Evolutionary conservation across 78 protist species (phyloP), one percentile per base, ranked within the genome.

Genomic region (Dictyostelium citrinum): DNA sequence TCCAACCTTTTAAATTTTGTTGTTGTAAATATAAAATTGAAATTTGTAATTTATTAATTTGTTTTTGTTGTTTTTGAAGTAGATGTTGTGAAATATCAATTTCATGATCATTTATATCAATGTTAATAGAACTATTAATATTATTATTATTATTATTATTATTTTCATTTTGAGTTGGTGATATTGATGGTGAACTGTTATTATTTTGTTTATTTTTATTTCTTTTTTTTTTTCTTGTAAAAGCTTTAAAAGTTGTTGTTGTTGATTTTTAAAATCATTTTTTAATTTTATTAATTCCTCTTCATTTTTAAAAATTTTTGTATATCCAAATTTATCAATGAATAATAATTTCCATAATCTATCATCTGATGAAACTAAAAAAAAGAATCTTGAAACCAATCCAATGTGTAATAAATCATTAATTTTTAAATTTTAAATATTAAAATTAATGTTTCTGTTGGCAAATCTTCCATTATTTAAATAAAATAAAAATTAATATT

Each of bases 1-100:
- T 83, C 90, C 90, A 83, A 16, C 90, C 90, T 39, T 81, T 81
- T 31, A 61, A 16, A 35, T n/a, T 74, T 17, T 39, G 20, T 37
- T 74, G 45, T 12, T 37, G 20, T 35, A 6, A 9, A 29, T 16
- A 27, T 74, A 39, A 74, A 22, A 22, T 33, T 74, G 80, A 74
- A 35, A 37, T 39, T 74, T 22, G 51, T 31, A 22, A 27, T 27
- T 74, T 29, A n/a, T 74, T 60, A 8, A 60, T 60, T 60, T 60
- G 70, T 60, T 22, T 60, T 22, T 22, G 24, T 60, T 22, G 67
- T 58, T 58, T 58, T 58, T 58, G 67, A 7, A 60, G 9, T 60
- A n/a, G 8, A 60, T 60, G 60, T 49, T 49, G 60, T 49, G 60
- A 49, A 49, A 49, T 16, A 49, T 49, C 60, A 16, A n/a, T 60